Evolutionary conservation across 805 yeast species (phyloP), one percentile per base, ranked within the genome.

Genomic region (Tetrapisispora taiwanensis): DNA sequence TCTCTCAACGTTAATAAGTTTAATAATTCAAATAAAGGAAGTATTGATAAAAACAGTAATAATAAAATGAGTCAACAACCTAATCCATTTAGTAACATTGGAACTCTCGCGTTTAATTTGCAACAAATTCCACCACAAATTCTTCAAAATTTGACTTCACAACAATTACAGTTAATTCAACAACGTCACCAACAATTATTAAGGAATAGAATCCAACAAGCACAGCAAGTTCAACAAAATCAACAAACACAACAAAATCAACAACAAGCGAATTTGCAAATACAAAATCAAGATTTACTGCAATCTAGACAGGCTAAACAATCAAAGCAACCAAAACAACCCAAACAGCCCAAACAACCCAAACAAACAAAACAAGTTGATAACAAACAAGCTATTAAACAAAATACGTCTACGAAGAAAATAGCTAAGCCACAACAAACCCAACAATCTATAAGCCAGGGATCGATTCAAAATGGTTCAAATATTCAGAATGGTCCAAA

Each of bases 91-190:
- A 57, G 58, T 36, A 58, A 58, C 35, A 56, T 62, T 27, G 67
- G 67, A 15, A 62, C 66, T 3, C 63, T 66, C 14, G 49, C 61
- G 6, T 62, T 62, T 39, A 59, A 51, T 41, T 51, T 62, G 28
- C 53, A 62, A 5, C 65, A 62, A 40, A 55, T 62, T 31, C 66
- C 67, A 20, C 56, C 54, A 13, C 57, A 59, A n/a, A 51, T 62
- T 22, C 43, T 60, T 14, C 65, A 60, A 45, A 55, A 55, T 39
- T 44, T 62, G 35, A 54, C 59, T 1, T 61, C 59, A 33, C 55
- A 51, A n/a, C 66, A 60, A 44, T 46, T 60, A 24, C 62, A 56
- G 39, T 52, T 58, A 54, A 60, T 60, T 15, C 66, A 63, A 43
- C 65, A 60, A 38, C 56, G 57, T 42, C 66, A 62, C 45, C 65